Evolutionary conservation across 2,329 filamentous ascomycete genomes (phyloP).

Genomic region (Ilyonectria mors-panacis): DNA sequence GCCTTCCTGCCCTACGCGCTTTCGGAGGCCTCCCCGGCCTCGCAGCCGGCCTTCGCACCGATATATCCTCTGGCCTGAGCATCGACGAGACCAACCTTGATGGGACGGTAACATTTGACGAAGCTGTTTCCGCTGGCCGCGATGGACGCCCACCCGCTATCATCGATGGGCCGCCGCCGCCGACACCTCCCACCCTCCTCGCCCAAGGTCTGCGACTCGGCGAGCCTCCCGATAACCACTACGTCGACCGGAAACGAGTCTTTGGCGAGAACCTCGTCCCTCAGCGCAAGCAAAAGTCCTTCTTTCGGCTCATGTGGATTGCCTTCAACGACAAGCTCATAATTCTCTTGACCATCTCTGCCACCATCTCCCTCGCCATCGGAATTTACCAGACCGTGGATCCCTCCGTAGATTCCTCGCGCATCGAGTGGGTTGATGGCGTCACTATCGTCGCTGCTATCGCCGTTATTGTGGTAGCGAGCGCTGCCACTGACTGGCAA

Average conservation of each 20-base stretch:
- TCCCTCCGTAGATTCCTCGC: slow-evolving; percentile 61
- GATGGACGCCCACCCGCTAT: slow-evolving; percentile 49
- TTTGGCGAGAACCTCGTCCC: slow-evolving; percentile 73
- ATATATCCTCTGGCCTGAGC: slow-evolving; percentile 63
- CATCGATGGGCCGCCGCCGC: slow-evolving; percentile 37
- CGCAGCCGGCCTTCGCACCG: slow-evolving; percentile 65
- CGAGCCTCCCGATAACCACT: slow-evolving; percentile 46
- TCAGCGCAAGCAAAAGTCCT: slow-evolving; percentile 77
- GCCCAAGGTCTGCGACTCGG: slow-evolving; percentile 50
- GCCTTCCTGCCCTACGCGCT: slow-evolving; percentile 62
- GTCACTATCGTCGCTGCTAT: slow-evolving; percentile 85
- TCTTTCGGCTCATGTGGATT: slow-evolving; percentile 79
- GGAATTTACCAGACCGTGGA: slow-evolving; percentile 82
- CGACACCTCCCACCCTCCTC: slow-evolving; percentile 37
- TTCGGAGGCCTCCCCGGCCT: slow-evolving; percentile 70
- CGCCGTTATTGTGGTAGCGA: slow-evolving; percentile 81
- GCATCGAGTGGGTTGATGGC: slow-evolving; percentile 86
- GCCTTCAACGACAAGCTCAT: slow-evolving; percentile 87
- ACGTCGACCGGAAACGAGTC: slow-evolving; percentile 75
- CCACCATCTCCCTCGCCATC: slow-evolving; percentile 80
- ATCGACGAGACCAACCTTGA: slow-evolving; percentile 63
- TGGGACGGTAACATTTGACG: slow-evolving; percentile 63
- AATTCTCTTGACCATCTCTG: slow-evolving; percentile 79
- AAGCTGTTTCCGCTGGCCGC: slow-evolving; percentile 60
- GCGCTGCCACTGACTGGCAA: slow-evolving; percentile 86